phyloP scores from a whole-genome alignment of 139 green algal genomes.

The Spirogloea muscicola region DNA sequence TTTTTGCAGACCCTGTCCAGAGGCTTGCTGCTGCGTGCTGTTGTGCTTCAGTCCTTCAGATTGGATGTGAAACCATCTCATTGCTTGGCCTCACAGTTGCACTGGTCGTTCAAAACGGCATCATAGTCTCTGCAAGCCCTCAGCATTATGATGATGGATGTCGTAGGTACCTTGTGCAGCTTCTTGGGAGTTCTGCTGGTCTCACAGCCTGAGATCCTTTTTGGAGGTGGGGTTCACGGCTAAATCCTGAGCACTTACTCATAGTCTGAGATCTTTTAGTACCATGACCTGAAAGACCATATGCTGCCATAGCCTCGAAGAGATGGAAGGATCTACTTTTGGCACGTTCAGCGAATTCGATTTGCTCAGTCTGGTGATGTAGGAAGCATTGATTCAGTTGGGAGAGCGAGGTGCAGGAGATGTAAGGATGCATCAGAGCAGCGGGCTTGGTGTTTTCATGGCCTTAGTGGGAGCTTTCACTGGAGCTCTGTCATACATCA shows the following conservation, averaged over 20 bases:
- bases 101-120: too few relatives aligned
- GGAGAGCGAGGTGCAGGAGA: not conserved
- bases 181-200: conserved; percentile 25
- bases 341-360: not conserved
- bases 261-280: not conserved
- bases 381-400: not conserved
- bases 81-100: too few relatives aligned
- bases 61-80: too few relatives aligned
- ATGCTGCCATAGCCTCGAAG: not conserved
- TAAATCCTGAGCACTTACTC: too few relatives aligned
- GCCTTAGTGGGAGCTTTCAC: not conserved
- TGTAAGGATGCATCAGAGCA: not conserved
- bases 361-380: not conserved
- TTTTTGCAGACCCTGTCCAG: too few relatives aligned
- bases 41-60: too few relatives aligned
- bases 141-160: too few relatives aligned
- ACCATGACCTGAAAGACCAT: not conserved
- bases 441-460: conserved; percentile 1
- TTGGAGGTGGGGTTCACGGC: conserved; percentile 7
- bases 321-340: not conserved
- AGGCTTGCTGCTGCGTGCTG: too few relatives aligned
- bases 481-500: conserved; percentile 20
- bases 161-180: conserved; percentile 27
- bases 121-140: too few relatives aligned
- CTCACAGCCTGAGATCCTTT: conserved; percentile 14